Base-by-base conservation (phyloP, 257 asterid genomes). In the Solanum ossicruentum region DNA sequence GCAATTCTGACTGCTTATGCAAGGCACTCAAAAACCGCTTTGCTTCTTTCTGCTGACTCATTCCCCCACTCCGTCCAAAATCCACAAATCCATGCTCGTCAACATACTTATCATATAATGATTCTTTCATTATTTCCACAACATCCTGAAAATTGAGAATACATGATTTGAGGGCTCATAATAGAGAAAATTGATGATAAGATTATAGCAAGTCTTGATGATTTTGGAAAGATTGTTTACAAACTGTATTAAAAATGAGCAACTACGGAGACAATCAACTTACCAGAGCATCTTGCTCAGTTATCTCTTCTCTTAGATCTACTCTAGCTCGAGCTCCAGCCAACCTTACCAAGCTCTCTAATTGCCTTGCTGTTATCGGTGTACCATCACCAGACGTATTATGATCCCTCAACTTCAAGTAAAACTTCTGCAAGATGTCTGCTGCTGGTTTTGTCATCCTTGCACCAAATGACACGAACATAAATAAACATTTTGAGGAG, bases 1-100 rank as follows among this genome's bases (percentile, higher is more conserved):
- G 95, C 85, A 90, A 84, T 56, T 96, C 98, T 43, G 98, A 93
- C 58, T 93, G 97, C 92, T 93, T 91, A 88, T 95, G 92, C 87
- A 96, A 87, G 78, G 98, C 98, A 88, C 95, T 91, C 88, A 96
- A 80, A 88, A 96, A 93, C 51, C 97, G 93, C 81, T 96, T 96
- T 80, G 97, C 98, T 92, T 96, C 98, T 90, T 96, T 96, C 90
- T 96, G 98, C 86, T 95, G 97, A 87, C 98, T 96, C 98, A 96
- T 96, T 83, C 99, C 98, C 86, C 99, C 98, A 85, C 98, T 96
- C 51, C 98, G 92, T 70, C 97, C 98, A 87, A 94, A 96, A 93
- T 94, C 99, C 84, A 96, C 98, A 84, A 88, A 87, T 61, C 98
- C 99, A 83, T 96, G 94, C 86, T 96, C 99, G 66, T 96, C 98